Conservation (phyloP, 2,329 filamentous ascomycete species). For the Polytolypa hystricis region DNA sequence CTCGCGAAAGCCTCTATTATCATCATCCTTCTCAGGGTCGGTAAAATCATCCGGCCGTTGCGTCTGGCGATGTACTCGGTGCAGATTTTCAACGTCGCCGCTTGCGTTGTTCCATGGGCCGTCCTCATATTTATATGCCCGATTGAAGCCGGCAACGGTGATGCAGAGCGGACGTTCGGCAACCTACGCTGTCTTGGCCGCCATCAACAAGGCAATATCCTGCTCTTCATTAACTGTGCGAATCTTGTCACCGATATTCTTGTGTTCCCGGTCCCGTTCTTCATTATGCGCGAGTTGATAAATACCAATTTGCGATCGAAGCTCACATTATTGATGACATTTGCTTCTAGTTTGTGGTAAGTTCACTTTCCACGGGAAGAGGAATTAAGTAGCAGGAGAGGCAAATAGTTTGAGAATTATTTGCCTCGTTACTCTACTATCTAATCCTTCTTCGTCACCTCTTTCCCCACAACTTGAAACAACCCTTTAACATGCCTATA, state of each 20-base stretch:
- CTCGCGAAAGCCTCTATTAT: conserved; percentile 32
- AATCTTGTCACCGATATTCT: conserved; percentile 31
- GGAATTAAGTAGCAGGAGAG: too few relatives aligned
- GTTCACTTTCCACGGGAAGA: too few relatives aligned
- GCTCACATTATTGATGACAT: conserved; percentile 28
- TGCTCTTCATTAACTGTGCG: conserved; percentile 31
- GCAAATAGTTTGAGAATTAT: too few relatives aligned
- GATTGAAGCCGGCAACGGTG: conserved; percentile 28
- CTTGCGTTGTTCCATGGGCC: conserved; percentile 26
- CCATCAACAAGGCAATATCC: conserved; percentile 26
- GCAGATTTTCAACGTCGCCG: conserved; percentile 24
- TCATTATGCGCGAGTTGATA: conserved; percentile 31
- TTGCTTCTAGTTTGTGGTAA: conserved; percentile 30
- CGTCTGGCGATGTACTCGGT: conserved; percentile 28
- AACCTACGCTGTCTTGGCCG: conserved; percentile 28
- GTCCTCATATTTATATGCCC: conserved; percentile 31
- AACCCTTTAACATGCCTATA: too few relatives aligned
- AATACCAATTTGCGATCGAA: conserved; percentile 27
- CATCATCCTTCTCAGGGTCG: conserved; percentile 27
- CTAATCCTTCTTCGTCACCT: too few relatives aligned
- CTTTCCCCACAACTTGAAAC: too few relatives aligned
- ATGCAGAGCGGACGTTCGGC: conserved; percentile 27
- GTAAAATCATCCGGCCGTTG: conserved; percentile 28
- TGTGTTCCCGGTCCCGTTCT: conserved; percentile 31
- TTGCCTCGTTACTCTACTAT: too few relatives aligned